phyloP scores from a whole-genome alignment of 2,329 filamentous ascomycete genomes.

The Leptographium radiaticola region DNA sequence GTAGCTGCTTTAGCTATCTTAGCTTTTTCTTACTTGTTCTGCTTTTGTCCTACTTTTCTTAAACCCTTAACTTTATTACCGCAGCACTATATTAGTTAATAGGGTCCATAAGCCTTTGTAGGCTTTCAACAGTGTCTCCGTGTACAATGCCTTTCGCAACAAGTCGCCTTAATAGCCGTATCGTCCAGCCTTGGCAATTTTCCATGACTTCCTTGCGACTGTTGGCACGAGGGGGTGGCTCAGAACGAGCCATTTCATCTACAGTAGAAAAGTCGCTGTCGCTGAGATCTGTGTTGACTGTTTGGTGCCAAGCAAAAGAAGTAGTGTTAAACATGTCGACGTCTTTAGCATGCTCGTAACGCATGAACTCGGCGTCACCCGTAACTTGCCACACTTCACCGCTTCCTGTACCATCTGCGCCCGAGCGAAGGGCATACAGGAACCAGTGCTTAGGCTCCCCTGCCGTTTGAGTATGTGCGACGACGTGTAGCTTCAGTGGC shows the following conservation, averaged over 20 bases:
- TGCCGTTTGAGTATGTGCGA: not conserved
- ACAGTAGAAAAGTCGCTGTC: not conserved
- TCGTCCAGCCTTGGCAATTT: constrained; percentile 2
- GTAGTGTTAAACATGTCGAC: not conserved
- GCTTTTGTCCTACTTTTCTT: too few relatives aligned
- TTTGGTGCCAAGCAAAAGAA: constrained; percentile 1
- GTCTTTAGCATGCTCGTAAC: not conserved
- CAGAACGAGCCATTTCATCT: not conserved
- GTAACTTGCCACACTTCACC: constrained; percentile 1
- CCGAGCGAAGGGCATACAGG: not conserved
- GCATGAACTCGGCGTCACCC: not conserved
- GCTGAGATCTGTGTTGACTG: not conserved
- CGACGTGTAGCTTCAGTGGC: not conserved
- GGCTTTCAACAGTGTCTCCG: not conserved
- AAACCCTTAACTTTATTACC: too few relatives aligned
- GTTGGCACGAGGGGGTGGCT: not conserved
- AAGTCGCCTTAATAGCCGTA: not conserved
- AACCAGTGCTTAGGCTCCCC: not conserved
- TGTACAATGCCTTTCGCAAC: not conserved
- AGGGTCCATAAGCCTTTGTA: not conserved
- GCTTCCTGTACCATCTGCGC: not conserved
- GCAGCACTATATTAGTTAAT: not conserved
- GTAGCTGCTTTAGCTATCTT: too few relatives aligned
- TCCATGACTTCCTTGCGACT: constrained; percentile 1
- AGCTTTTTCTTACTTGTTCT: too few relatives aligned